Evolutionary conservation across 306 rosid species (phyloP).

Genomic region (Notholithocarpus densiflorus): DNA sequence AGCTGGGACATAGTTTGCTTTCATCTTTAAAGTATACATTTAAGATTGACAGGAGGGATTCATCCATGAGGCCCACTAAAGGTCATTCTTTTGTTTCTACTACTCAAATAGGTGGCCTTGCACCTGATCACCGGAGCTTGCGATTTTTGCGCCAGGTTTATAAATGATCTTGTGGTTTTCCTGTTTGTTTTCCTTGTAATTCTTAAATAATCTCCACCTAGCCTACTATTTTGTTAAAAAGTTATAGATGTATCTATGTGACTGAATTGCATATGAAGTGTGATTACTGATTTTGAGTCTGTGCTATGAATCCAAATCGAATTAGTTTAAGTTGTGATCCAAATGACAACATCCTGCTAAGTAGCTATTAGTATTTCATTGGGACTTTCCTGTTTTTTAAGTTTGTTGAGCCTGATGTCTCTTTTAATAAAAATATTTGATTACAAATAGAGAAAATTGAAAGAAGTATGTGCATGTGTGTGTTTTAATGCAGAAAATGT

Average conservation of each 20-base stretch:
- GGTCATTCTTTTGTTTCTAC: conserved; percentile 90
- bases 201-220: background rate
- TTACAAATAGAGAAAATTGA: background rate
- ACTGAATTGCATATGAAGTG: background rate
- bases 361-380: background rate
- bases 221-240: background rate
- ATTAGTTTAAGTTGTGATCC: background rate
- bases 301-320: background rate
- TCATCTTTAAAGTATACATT: conserved; percentile 84
- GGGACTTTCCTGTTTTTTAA: background rate
- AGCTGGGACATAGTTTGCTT: conserved; percentile 88
- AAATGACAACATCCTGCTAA: background rate
- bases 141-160: conserved; percentile 86
- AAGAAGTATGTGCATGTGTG: background rate
- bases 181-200: background rate
- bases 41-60: conserved; percentile 81
- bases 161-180: conserved; percentile 10
- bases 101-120: conserved; percentile 88
- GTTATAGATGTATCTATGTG: background rate
- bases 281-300: background rate
- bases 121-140: conserved; percentile 81
- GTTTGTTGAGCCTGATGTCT: background rate
- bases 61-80: conserved; percentile 66
- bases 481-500: background rate
- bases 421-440: background rate